Percentiles rank a stretch among this genome's conserved stretches.
These are phyloP conservation scores for Datura wrightii DNA, from an alignment of 257 asterid genomes.

Conservation along the genomic window DNA sequence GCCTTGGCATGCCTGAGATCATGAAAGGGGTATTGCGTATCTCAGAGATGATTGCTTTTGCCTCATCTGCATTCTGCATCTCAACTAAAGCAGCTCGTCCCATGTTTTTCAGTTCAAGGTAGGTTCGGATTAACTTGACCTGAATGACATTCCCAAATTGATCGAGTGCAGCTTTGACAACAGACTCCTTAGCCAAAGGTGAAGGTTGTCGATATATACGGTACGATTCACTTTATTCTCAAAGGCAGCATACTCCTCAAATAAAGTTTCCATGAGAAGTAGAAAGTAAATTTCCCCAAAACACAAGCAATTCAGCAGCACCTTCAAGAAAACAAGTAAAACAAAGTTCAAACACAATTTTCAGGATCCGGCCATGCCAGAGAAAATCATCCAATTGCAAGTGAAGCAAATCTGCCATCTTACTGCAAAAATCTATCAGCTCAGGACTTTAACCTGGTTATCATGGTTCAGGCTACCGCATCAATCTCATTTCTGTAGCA, in stretches of 20 bases:
- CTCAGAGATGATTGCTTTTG: slow-evolving; percentile 29
- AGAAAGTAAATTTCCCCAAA: neutral
- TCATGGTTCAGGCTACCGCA: neutral
- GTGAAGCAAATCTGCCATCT: slow-evolving; percentile 14
- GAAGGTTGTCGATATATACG: slow-evolving; percentile 23
- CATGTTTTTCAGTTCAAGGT: neutral
- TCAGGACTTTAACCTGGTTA: neutral
- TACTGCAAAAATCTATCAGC: neutral
- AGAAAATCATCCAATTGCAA: neutral
- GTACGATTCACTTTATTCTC: slow-evolving; percentile 20
- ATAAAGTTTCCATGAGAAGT: slow-evolving; percentile 25
- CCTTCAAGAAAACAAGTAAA: slow-evolving; percentile 2
- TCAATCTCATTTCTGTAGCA: neutral
- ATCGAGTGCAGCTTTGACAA: slow-evolving; percentile 17
- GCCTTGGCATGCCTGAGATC: slow-evolving; percentile 36
- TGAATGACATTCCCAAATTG: slow-evolving; percentile 22
- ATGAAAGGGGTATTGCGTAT: slow-evolving; percentile 24
- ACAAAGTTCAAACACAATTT: neutral
- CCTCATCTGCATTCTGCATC: slow-evolving; percentile 23
- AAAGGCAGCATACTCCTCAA: slow-evolving; percentile 17
- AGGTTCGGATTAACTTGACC: neutral
- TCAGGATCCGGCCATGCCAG: neutral
- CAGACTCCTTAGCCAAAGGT: slow-evolving; percentile 20
- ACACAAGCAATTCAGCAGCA: neutral
- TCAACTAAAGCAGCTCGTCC: slow-evolving; percentile 25